Base-by-base conservation (phyloP, 768 basidiomycete species). In the Mrakia blollopis region DNA sequence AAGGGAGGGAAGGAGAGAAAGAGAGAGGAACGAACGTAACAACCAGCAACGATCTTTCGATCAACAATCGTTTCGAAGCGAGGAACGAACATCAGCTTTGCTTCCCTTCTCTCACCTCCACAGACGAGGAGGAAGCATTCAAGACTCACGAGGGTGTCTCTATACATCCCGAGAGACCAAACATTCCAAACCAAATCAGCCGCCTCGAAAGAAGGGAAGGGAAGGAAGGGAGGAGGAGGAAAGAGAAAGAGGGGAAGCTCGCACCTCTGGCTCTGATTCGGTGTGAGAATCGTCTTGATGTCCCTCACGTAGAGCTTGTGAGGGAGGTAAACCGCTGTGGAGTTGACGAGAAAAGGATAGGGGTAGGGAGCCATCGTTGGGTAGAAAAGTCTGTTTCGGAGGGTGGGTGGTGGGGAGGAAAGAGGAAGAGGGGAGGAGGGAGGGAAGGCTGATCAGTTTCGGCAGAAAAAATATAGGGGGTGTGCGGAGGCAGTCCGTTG, bases 21-120 rank as follows among this genome's bases (percentile, higher is more conserved):
- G 30, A 18, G 52, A 28, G 28, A 21, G 28, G 18, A 30, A 28
- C 73, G 11, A 8, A 74, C 73, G 41, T 74, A 74, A 28, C 18
- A 25, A 11, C 60, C 73, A 13, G 73, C 73, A 37, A 62, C 54
- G 60, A 73, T 73, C 72, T 73, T 35, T 18, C 47, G 47, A 18
- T 8, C 41, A 47, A 47, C 28, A 30, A 18, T 3, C 18, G n/a
- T n/a, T n/a, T n/a, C n/a, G n/a, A n/a, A n/a, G n/a, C 41, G 28
- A 71, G 47, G 69, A 28, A 13, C 44, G 4, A 30, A 57, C 54
- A n/a, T 57, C 57, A 57, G 57, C 57, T 57, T 44, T 13, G 10
- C 57, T 57, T 18, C 28, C n/a, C n/a, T 57, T 2, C 57, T 16
- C 3, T 8, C 25, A 13, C 23, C 10, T n/a, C n/a, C 3, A 7